Base-by-base conservation (phyloP, 495 filamentous ascomycete genomes). In the Daldinia decipiens region DNA sequence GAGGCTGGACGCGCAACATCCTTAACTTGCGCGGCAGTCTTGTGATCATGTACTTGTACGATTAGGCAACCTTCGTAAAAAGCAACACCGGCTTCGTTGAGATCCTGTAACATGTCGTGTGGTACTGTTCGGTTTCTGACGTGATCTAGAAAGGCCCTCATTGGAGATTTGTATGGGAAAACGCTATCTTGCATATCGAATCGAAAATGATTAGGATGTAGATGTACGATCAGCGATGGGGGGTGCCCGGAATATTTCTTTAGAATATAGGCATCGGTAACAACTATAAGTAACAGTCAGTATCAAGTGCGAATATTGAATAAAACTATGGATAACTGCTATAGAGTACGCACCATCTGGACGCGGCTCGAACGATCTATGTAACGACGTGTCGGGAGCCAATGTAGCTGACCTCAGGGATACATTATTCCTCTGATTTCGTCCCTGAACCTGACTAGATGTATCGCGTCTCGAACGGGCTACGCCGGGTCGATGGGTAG, bases 31-130 rank as follows among this genome's bases (percentile, higher is more conserved):
- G 87, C 84, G 2, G 82, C 85, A 5, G 91, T 90, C 57, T 89
- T 90, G 79, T 97, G 91, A 80, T 98, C 92, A 67, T 95, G 86
- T 4, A 98, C 84, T 76, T 97, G 89, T 50, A 98, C 94, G 67
- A 99, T 98, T 56, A 99, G 84, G 76, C 95, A 97, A 19, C 92
- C 94, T 77, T 99, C 95, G 74, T 98, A 99, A 73, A 96, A 98
- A n/a, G 80, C 83, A 26, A 97, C 90, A 7, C 85, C 87, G 17
- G 82, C 81, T 26, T 87, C 82, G 34, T 88, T 85, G 31, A 98
- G 76, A 55, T 84, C 81, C n/a, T 80, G 80, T 2, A 89, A 68
- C 53, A 90, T 74, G 17, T 86, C 84, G 73, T 88, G 82, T 21
- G 84, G 85, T 15, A 88, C 72, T 1, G 84, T 84, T 15, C 83